These are phyloP conservation scores for Exutisphaerella laricina DNA, from an alignment of 2,329 filamentous ascomycete species.

Conservation along the genomic window DNA sequence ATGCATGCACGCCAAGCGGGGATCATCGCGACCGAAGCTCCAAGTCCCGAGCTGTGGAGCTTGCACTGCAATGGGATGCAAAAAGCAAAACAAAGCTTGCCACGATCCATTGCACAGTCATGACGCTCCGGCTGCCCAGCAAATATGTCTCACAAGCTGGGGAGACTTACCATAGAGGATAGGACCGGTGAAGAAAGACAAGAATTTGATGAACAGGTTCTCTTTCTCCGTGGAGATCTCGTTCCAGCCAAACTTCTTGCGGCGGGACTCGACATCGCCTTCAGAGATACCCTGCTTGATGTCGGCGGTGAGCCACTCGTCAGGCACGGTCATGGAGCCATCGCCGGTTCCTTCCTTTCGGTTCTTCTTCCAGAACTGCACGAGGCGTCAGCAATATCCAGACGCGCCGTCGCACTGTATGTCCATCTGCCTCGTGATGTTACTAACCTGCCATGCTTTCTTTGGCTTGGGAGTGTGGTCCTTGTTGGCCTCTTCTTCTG, in stretches of 20 bases:
- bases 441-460: constrained; percentile 48
- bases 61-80: too few species aligned
- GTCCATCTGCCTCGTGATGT: too few species aligned
- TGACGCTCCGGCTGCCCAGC: constrained; percentile 8
- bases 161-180: constrained; percentile 64
- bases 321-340: constrained; percentile 46
- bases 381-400: constrained; percentile 18
- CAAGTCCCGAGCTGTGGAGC: constrained; percentile 4
- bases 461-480: constrained; percentile 43
- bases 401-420: too few species aligned
- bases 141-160: constrained; percentile 9
- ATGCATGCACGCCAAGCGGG: constrained; percentile 5
- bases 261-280: constrained; percentile 56
- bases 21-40: constrained; percentile 7
- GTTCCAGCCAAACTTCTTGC: constrained; percentile 64
- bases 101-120: constrained; percentile 20
- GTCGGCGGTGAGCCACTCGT: constrained; percentile 65
- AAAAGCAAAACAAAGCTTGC: constrained; percentile 18
- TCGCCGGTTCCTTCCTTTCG: constrained; percentile 28
- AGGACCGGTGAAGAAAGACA: constrained; percentile 69
- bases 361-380: constrained; percentile 50
- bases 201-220: constrained; percentile 68
- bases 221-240: constrained; percentile 69
- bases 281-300: constrained; percentile 58
- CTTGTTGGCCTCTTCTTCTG: constrained; percentile 37